These are phyloP conservation scores for Nakazawaea laoshanensis DNA, from an alignment of 805 yeast species.

Conservation along the genomic window DNA sequence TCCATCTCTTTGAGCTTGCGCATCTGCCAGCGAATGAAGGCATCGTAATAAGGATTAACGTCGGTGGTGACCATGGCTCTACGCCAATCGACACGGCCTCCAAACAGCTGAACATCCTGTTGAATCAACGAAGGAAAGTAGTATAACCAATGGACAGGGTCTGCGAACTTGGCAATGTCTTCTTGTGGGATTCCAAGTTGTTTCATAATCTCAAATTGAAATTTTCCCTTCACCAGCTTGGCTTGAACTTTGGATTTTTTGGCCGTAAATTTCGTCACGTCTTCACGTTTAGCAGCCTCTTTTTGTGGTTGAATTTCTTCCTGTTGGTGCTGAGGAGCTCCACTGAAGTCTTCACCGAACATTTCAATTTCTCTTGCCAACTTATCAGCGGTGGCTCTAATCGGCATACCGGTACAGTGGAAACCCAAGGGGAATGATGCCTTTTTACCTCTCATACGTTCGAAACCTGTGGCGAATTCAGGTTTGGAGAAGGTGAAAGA, in stretches of 20 bases:
- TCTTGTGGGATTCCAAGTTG: slow-evolving; percentile 83
- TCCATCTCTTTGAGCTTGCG: slow-evolving; percentile 75
- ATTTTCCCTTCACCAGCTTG: slow-evolving; percentile 89
- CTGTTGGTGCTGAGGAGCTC: slow-evolving; percentile 55
- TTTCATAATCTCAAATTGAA: slow-evolving; percentile 92
- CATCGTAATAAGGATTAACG: slow-evolving; percentile 89
- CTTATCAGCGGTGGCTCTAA: slow-evolving; percentile 92
- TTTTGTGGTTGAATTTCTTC: slow-evolving; percentile 29
- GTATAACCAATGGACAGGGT: slow-evolving; percentile 83
- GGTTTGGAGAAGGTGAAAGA: slow-evolving; percentile 90
- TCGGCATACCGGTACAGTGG: slow-evolving; percentile 99
- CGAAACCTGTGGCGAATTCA: slow-evolving; percentile 88
- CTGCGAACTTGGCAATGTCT: slow-evolving; percentile 83
- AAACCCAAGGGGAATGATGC: slow-evolving; percentile 95
- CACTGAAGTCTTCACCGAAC: slow-evolving; percentile 76
- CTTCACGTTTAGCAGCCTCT: slow-evolving; percentile 43
- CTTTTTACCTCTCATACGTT: slow-evolving; percentile 87
- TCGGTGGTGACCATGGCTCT: slow-evolving; percentile 94
- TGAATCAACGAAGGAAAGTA: slow-evolving; percentile 89
- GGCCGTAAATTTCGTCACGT: slow-evolving; percentile 85
- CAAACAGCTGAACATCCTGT: slow-evolving; percentile 69
- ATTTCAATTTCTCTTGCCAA: slow-evolving; percentile 84
- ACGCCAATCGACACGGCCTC: slow-evolving; percentile 98
- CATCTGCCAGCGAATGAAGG: slow-evolving; percentile 96
- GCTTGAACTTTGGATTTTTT: slow-evolving; percentile 92